These are phyloP conservation scores for Helichrysum umbraculigerum DNA, from an alignment of 129 eudicot species.

Conservation along the genomic window DNA sequence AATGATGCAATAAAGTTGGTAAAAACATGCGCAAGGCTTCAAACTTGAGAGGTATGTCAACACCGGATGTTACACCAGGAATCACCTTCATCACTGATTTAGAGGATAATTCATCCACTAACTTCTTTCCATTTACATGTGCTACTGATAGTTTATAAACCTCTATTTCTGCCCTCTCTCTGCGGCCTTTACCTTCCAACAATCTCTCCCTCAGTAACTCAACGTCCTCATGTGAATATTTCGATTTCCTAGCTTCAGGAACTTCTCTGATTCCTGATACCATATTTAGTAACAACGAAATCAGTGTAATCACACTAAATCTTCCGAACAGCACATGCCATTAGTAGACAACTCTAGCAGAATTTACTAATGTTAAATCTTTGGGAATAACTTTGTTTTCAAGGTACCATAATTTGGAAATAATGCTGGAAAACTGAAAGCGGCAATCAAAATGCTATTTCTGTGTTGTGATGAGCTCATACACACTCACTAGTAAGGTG, in stretches of 20 bases:
- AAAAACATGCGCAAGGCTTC: constrained; percentile 80
- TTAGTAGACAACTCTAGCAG: too few species aligned
- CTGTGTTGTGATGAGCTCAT: too few species aligned
- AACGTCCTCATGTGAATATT: constrained; percentile 71
- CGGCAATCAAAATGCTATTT: too few species aligned
- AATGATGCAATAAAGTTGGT: constrained; percentile 16
- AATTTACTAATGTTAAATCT: too few species aligned
- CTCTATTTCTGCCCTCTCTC: constrained; percentile 80
- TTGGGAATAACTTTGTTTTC: too few species aligned
- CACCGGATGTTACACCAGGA: constrained; percentile 84
- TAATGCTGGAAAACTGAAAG: too few species aligned
- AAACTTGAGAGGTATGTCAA: constrained; percentile 67
- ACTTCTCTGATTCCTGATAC: constrained; percentile 92
- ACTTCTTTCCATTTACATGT: constrained; percentile 48
- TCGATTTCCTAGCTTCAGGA: constrained; percentile 79
- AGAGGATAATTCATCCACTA: constrained; percentile 80
- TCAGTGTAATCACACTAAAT: background rate
- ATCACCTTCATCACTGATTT: constrained; percentile 60
- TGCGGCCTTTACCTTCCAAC: constrained; percentile 67
- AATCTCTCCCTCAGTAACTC: constrained; percentile 81
- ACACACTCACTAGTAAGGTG: too few species aligned
- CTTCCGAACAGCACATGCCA: too few species aligned
- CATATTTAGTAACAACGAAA: constrained; percentile 21
- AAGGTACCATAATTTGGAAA: too few species aligned
- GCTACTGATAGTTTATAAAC: constrained; percentile 53